Evolutionary conservation across 2,329 filamentous ascomycete species (phyloP).

Genomic region (Penicillium sp.): DNA sequence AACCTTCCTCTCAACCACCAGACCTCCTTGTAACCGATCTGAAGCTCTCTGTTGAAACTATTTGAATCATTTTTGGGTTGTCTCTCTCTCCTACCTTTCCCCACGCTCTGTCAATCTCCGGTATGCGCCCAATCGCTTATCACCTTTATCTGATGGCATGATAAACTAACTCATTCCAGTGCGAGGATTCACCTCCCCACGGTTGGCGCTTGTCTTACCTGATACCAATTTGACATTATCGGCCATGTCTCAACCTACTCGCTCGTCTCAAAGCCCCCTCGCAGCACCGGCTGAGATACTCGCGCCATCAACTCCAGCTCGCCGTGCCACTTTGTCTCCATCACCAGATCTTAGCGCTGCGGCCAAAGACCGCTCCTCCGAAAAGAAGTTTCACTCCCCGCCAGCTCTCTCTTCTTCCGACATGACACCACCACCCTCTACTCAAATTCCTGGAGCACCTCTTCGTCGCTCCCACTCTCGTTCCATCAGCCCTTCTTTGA

Average conservation of each 20-base stretch:
- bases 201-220: slow-evolving; percentile 13
- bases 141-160: slow-evolving; percentile 7
- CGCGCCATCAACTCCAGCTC: slow-evolving; percentile 36
- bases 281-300: slow-evolving; percentile 41
- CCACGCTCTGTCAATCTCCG: slow-evolving; percentile 13
- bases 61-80: neutral
- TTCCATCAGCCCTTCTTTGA: slow-evolving; percentile 31
- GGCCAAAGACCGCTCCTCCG: slow-evolving; percentile 33
- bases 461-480: slow-evolving; percentile 40
- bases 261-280: slow-evolving; percentile 36
- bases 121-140: slow-evolving; percentile 26
- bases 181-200: slow-evolving; percentile 21
- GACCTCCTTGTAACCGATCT: neutral
- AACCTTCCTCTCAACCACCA: slow-evolving; percentile 8
- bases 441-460: slow-evolving; percentile 52
- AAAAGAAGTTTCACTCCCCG: slow-evolving; percentile 42
- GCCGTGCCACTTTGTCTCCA: slow-evolving; percentile 34
- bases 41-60: neutral
- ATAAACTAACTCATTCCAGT: slow-evolving; percentile 24
- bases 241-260: slow-evolving; percentile 35
- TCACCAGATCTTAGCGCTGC: slow-evolving; percentile 37
- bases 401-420: slow-evolving; percentile 49
- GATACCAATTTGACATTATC: slow-evolving; percentile 5
- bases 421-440: slow-evolving; percentile 65
- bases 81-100: neutral